These are phyloP conservation scores for Penicillium pancosmium DNA, from an alignment of 495 filamentous ascomycete genomes.

Conservation along the genomic window DNA sequence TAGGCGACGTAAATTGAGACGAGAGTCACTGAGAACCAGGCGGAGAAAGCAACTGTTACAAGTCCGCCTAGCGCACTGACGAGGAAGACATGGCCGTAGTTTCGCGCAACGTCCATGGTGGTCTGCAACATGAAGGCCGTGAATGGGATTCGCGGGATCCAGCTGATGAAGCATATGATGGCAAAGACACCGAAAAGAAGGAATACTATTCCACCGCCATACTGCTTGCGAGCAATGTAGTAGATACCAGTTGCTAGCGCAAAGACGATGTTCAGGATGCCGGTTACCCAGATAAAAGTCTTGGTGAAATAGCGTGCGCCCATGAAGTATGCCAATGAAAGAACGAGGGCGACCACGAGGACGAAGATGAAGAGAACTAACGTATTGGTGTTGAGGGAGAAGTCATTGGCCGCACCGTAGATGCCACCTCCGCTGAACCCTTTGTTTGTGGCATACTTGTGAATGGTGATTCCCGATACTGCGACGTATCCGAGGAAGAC, in stretches of 20 bases:
- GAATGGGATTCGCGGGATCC: constrained; percentile 88
- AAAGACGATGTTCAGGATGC: constrained; percentile 67
- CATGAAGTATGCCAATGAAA: constrained; percentile 77
- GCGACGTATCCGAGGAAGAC: constrained; percentile 76
- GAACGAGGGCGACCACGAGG: constrained; percentile 67
- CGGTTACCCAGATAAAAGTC: constrained; percentile 86
- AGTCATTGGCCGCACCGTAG: constrained; percentile 64
- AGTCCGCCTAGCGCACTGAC: constrained; percentile 81
- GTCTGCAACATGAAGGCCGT: constrained; percentile 88
- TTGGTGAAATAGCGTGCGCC: constrained; percentile 82
- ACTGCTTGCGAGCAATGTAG: constrained; percentile 68
- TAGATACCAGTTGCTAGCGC: constrained; percentile 70
- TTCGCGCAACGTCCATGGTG: constrained; percentile 80
- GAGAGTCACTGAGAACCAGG: constrained; percentile 63
- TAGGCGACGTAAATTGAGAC: constrained; percentile 79
- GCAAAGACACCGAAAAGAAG: constrained; percentile 79
- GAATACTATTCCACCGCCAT: constrained; percentile 83
- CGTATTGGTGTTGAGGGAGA: constrained; percentile 79
- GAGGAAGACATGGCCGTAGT: constrained; percentile 81
- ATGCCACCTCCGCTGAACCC: constrained; percentile 73
- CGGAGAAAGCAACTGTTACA: constrained; percentile 70
- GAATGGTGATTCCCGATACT: constrained; percentile 74
- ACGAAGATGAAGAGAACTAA: constrained; percentile 82
- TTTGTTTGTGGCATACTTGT: constrained; percentile 71
- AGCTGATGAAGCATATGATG: constrained; percentile 77